phyloP scores from a whole-genome alignment of 225 moss, liverwort and hornwort species.

The Bryum argenteum region DNA sequence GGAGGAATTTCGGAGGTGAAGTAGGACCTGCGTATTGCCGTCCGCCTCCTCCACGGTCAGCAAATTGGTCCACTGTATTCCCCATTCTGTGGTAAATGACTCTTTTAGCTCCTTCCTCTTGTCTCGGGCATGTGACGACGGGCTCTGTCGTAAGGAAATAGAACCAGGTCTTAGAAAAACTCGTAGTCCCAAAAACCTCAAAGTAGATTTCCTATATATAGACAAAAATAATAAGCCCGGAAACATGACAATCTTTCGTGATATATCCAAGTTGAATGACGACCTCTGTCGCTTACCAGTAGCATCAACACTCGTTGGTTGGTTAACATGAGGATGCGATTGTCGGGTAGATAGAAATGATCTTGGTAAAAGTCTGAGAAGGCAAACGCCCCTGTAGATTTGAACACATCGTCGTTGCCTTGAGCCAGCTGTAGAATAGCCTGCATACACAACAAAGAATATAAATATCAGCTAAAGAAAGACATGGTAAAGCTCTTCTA shows the following conservation, averaged over 20 bases:
- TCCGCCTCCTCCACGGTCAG: slow-evolving; percentile 62
- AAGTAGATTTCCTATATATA: neutral
- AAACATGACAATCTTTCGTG: neutral
- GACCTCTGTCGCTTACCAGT: slow-evolving; percentile 50
- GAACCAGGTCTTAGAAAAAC: slow-evolving; percentile 24
- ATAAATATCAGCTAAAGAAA: neutral
- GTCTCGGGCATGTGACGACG: slow-evolving; percentile 65
- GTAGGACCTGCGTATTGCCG: slow-evolving; percentile 41
- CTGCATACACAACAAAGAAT: slow-evolving; percentile 42
- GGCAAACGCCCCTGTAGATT: slow-evolving; percentile 73
- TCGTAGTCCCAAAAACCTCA: slow-evolving; percentile 21
- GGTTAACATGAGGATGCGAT: slow-evolving; percentile 66
- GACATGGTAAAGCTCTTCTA: slow-evolving; percentile 5
- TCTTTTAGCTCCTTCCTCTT: slow-evolving; percentile 63
- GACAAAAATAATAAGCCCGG: neutral
- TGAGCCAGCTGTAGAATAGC: slow-evolving; percentile 84
- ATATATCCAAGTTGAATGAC: slow-evolving; percentile 3
- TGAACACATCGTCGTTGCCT: slow-evolving; percentile 78
- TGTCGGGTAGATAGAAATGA: slow-evolving; percentile 73
- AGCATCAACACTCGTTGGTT: slow-evolving; percentile 84
- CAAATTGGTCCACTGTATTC: slow-evolving; percentile 82
- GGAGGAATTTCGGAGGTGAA: slow-evolving; percentile 47
- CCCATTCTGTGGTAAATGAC: slow-evolving; percentile 77
- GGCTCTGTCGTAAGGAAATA: slow-evolving; percentile 55
- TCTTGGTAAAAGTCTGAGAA: slow-evolving; percentile 84